These are phyloP conservation scores for Aspergillus sp. DNA, from an alignment of 2,329 filamentous ascomycete genomes.

Conservation along the genomic window DNA sequence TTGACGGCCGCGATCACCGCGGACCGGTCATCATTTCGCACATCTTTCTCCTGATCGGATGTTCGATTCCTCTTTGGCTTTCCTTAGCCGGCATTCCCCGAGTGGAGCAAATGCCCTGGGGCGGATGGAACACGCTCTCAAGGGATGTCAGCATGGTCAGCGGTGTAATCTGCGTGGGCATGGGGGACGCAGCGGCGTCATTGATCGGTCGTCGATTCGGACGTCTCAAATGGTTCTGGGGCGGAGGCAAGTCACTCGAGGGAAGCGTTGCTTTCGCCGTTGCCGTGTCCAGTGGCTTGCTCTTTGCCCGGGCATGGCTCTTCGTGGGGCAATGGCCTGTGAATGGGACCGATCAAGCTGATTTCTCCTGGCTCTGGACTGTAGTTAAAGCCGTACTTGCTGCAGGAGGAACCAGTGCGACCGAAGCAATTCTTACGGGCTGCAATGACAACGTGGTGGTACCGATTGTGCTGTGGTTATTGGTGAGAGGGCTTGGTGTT, in stretches of 20 bases:
- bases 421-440: slow-evolving; percentile 90
- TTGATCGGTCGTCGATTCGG: slow-evolving; percentile 85
- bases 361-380: slow-evolving; percentile 27
- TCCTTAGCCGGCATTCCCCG: slow-evolving; percentile 67
- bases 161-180: slow-evolving; percentile 88
- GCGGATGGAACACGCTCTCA: slow-evolving; percentile 68
- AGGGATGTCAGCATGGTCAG: slow-evolving; percentile 86
- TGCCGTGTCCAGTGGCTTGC: slow-evolving; percentile 72
- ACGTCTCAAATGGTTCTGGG: slow-evolving; percentile 89
- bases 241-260: slow-evolving; percentile 91
- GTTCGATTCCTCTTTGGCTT: slow-evolving; percentile 90
- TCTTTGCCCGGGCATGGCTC: slow-evolving; percentile 69
- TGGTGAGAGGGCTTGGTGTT: slow-evolving; percentile 68
- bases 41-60: slow-evolving; percentile 92
- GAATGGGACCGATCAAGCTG: slow-evolving; percentile 11
- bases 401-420: slow-evolving; percentile 76
- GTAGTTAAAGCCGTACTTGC: slow-evolving; percentile 63
- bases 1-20: slow-evolving; percentile 86
- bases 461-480: slow-evolving; percentile 85
- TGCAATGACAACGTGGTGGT: slow-evolving; percentile 99
- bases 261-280: slow-evolving; percentile 74
- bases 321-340: slow-evolving; percentile 65
- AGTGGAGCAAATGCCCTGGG: slow-evolving; percentile 50
- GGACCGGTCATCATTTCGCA: slow-evolving; percentile 94
- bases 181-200: slow-evolving; percentile 90